Evolutionary conservation across 2,329 filamentous ascomycete species (phyloP), one percentile per base, ranked within the genome.

Genomic region (Trichoderma gracile): DNA sequence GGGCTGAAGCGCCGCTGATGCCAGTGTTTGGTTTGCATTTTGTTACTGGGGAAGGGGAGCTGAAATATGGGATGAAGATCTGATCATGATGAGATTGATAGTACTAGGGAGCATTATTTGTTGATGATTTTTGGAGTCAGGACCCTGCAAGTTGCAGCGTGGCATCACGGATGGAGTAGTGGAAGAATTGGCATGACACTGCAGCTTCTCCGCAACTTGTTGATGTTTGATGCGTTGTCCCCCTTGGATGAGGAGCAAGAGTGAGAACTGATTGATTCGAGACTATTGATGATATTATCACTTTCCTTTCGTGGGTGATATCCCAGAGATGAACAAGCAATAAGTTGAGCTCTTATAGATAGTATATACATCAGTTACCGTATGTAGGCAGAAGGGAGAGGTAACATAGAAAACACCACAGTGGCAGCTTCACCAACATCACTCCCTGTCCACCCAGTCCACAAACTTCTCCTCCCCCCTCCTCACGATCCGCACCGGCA

Each of bases 381-480:
- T n/a, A n/a, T n/a, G n/a, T n/a, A n/a, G n/a, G n/a, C n/a, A n/a
- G n/a, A n/a, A n/a, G n/a, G n/a, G n/a, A n/a, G n/a, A n/a, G n/a
- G n/a, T n/a, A n/a, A n/a, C n/a, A n/a, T n/a, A n/a, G n/a, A n/a
- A n/a, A n/a, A n/a, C n/a, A n/a, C n/a, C n/a, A n/a, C n/a, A n/a
- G n/a, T n/a, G n/a, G n/a, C n/a, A n/a, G n/a, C n/a, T n/a, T n/a
- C n/a, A n/a, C n/a, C n/a, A 53, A 43, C 42, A 25, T 63, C 49
- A 60, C 56, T 65, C 47, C 27, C 23, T 17, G 7, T 60, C 63
- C 58, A 77, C 66, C 71, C 78, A 77, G 47, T 75, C 71, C 43
- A 84, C 77, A 76, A 93, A 93, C 71, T 83, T 83, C 80, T 93
- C 91, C 68, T 84, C 77, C 0, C 90, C 90, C 69, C 88, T 85